Base-by-base conservation (phyloP, 352 stramenopile species). In the Phytophthora pseudosyringae region DNA sequence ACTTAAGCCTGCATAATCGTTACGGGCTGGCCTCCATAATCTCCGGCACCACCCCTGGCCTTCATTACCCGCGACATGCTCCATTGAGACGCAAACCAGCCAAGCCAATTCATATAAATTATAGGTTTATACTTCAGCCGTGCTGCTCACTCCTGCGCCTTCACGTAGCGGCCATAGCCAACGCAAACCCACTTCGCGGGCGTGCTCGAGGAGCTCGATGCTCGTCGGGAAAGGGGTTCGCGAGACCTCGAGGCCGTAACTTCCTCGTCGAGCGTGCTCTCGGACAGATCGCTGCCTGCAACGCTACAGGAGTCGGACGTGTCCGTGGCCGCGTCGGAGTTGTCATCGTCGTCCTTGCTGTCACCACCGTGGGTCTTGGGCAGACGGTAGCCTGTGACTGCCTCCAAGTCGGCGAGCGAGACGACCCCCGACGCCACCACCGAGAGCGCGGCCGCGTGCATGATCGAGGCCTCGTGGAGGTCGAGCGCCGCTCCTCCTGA, bases 101-200 rank as follows among this genome's bases (percentile, higher is more conserved):
- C 38, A 46, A 40, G 9, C 36, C 18, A 33, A 47, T 56, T 44
- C 16, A 65, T 44, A 68, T 59, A 67, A 56, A 69, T 73, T 57
- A 69, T 40, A 2, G 6, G 4, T 16, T 54, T 12, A 38, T 36
- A 46, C 18, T 28, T 56, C 25, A 6, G 29, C n/a, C 28, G 21
- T 21, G 0, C 25, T 39, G 7, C 18, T 65, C 18, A 63, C 39
- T 57, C 16, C 44, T 57, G 36, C 38, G 52, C 21, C 29, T 67
- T 72, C 8, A 64, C 39, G 40, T 76, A 76, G 58, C 68, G 68
- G 6, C 68, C 63, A 52, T 76, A 69, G 52, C 68, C 68, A 35
- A 76, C 39, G 15, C 63, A 70, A n/a, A 76, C 33, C 68, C 68
- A 76, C 26, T 53, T 66, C 2, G 38, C 13, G 11, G 41, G 18